Evolutionary conservation across 768 basidiomycete species (phyloP), one percentile per base, ranked within the genome.

Genomic region (Suillus subluteus): DNA sequence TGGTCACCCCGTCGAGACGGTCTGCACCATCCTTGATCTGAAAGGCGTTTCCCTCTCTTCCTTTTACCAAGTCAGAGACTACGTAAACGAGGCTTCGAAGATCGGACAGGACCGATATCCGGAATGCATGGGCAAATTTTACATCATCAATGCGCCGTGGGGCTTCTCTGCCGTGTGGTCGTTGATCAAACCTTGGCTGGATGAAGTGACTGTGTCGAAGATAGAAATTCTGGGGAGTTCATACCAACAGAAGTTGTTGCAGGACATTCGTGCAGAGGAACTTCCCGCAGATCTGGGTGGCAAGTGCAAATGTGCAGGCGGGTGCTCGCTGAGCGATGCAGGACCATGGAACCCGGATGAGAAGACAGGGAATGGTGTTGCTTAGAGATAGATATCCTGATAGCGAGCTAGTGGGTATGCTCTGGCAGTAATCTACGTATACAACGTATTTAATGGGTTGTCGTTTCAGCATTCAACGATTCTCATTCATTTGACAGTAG

Each of bases 111-210:
- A 98, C 81, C 84, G 91, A 70, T 99, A 96, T 78, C 94, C 95
- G 1, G 94, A 97, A 78, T 88, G 85, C 70, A 95, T 98, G 97
- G 97, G 97, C 82, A 94, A 93, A 76, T 98, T 99, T 83, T 99
- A 94, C 84, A 96, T 99, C 85, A 92, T 98, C 86, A 98, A 99
- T 74, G 93, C 95, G 0, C 97, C 97, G 0, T 98, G 91, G 89
- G 85, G 88, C 62, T 99, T 99, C 82, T 86, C 87, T 62, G 86
- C 91, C 46, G 91, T 97, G 26, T 99, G 96, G 96, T 75, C 81
- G 23, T 76, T 96, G 69, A 87, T 99, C 82, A 97, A 94, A 82
- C 89, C 88, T 3, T 99, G 94, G 94, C 82, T 99, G 72, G 97
- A 99, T 79, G 89, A 90, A 71, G 98, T 96, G 35, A 99, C 97